Evolutionary conservation across 148 eudicot genomes (phyloP), one percentile per base, ranked within the genome.

Genomic region (Persicaria tinctoria): DNA sequence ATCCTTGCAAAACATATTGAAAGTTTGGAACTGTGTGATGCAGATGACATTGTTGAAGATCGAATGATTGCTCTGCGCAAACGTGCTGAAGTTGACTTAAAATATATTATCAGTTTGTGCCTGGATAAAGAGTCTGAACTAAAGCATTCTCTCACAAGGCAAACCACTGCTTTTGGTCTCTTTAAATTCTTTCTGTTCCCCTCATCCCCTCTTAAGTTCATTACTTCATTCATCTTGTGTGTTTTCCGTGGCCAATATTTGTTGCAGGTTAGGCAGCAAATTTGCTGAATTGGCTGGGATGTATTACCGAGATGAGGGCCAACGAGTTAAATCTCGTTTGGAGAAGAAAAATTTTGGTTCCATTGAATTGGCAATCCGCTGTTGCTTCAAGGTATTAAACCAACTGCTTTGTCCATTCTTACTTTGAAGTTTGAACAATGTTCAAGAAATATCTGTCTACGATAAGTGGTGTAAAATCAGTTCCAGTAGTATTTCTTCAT

Each of bases 31-130:
- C 72, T 59, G 46, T 72, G 48, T 83, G 77, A 51, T 82, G 80
- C 87, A 95, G 99, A 86, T 87, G 89, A 83, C 6, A 75, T 84
- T 70, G 90, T 82, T 80, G 97, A 95, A 83, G 99, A 95, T 77
- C 92, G 93, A 70, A 87, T 89, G 87, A 79, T 82, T 81, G 90
- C 99, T 75, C 71, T 95, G 75, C 90, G 97, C 60, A 92, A 95
- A 81, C 97, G 97, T 78, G 99, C 93, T 66, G 99, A 95, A 84
- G 83, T 95, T 45, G 99, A 95, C 74, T 75, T 90, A 46, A 95
- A 95, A 71, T 78, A 87, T 80, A 68, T 92, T 50, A 66, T 87
- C 68, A 51, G 77, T 70, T 90, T 92, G 84, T 82, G 82, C 50
- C 83, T 80, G n/a, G 82, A 81, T 79, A 89, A 84, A 75, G 80